Evolutionary conservation across 2,329 filamentous ascomycete species (phyloP), one percentile per base, ranked within the genome.

Genomic region (Epichloe typhina): DNA sequence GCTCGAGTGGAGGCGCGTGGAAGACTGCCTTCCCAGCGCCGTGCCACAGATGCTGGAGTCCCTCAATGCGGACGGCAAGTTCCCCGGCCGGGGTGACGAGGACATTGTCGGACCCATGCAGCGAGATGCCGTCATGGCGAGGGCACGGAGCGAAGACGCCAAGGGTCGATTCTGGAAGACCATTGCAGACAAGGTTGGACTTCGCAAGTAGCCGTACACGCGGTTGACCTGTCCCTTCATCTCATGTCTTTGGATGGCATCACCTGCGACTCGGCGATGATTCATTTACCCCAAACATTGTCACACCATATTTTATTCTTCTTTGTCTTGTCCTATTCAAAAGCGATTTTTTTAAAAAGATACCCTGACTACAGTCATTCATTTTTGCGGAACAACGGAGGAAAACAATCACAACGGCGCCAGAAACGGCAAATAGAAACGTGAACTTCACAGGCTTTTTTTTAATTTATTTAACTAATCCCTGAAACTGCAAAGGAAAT

Each of bases 41-140:
- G 80, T 89, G 56, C 84, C 85, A 0, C 75, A 78, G 26, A 77
- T 90, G 58, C 73, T 83, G 55, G 80, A 84, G 62, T 72, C 82
- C 51, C 73, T 82, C 55, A 82, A 86, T 62, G 74, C 83, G 62
- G 76, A 85, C 55, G 84, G 86, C 62, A 95, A 96, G 66, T 96
- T 95, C 61, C 89, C 89, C 23, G 82, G 84, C 58, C 79, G 91
- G 35, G 89, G 89, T 49, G 89, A 95, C 60, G 84, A 90, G 59
- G 90, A 95, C 65, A 94, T 96, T 63, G 88, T 96, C 43, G 90
- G 90, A 1, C 90, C 90, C 6, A 95, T 96, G 90, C 80, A 82
- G 58, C 76, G 77, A 12, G 75, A 79, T 56, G 70, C 71, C 39
- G 68, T 72, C 55, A 80, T 80, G 76, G 64, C 67, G 33, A 68